phyloP scores from a whole-genome alignment of 78 protist genomes.

The Dictyostelium firmibasis region DNA sequence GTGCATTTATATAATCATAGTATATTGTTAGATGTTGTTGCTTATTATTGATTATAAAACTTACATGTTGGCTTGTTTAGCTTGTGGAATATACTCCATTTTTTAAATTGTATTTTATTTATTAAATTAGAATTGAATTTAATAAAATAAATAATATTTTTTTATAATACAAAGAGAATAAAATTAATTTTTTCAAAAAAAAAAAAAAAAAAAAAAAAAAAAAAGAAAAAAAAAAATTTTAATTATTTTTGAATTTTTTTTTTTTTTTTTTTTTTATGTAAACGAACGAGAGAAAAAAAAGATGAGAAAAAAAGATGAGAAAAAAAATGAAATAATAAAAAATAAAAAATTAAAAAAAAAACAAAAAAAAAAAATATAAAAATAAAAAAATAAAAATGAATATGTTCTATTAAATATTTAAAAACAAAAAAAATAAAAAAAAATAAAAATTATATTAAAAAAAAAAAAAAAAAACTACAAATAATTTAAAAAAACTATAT shows the following conservation, averaged over 20 bases:
- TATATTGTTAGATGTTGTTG: too few relatives aligned
- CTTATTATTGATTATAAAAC: too few relatives aligned
- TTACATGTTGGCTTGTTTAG: constrained; percentile 8
- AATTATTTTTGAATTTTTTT: background rate
- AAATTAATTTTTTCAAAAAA: background rate
- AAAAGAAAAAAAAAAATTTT: background rate
- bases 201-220: background rate
- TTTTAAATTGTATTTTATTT: background rate
- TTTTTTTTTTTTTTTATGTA: too few relatives aligned
- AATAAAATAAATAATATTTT: background rate
- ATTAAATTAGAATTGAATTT: background rate
- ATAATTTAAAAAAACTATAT: too few relatives aligned
- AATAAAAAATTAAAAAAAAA: too few relatives aligned
- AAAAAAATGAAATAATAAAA: too few relatives aligned
- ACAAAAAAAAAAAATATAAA: too few relatives aligned
- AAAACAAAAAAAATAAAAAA: background rate
- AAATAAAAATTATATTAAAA: background rate
- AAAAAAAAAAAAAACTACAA: too few relatives aligned
- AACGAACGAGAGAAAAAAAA: background rate
- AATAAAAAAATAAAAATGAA: too few relatives aligned
- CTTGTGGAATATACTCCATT: constrained; percentile 27
- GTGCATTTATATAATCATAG: too few relatives aligned
- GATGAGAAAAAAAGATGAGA: background rate
- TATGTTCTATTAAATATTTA: too few relatives aligned
- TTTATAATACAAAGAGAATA: background rate